Evolutionary conservation across 306 rosid genomes (phyloP).

Genomic region (Cucurbita argyrosperma): DNA sequence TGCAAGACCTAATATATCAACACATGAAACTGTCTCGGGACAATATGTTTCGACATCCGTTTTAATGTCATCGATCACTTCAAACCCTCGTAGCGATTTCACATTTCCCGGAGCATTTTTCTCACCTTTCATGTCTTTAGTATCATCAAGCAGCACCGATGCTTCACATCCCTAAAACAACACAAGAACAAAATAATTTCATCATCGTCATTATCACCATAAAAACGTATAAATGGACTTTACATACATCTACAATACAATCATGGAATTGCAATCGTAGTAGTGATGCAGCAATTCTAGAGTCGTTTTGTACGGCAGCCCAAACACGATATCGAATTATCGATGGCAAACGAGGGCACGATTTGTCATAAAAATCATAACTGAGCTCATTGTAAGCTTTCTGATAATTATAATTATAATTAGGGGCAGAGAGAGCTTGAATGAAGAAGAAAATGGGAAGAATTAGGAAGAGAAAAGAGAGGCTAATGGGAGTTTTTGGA

Average conservation of each 20-base stretch:
- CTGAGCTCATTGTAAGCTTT: conserved; percentile 14
- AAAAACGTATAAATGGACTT: not conserved
- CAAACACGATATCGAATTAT: conserved; percentile 28
- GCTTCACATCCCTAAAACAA: conserved; percentile 52
- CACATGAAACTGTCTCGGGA: conserved; percentile 57
- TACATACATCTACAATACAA: conserved; percentile 44
- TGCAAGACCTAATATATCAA: conserved; percentile 50
- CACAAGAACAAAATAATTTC: not conserved
- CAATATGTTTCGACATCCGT: conserved; percentile 32
- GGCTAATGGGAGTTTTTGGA: not conserved
- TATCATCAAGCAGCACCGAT: conserved; percentile 60
- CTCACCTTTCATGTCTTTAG: conserved; percentile 31
- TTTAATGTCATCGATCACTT: conserved; percentile 49
- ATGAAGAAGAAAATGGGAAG: not conserved
- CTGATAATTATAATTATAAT: not conserved
- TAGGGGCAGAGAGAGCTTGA: not conserved
- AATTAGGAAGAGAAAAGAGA: conserved; percentile 7
- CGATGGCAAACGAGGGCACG: conserved; percentile 34
- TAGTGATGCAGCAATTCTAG: conserved; percentile 58
- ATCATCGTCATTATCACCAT: not conserved
- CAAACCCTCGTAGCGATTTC: conserved; percentile 53
- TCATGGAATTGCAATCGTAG: conserved; percentile 72
- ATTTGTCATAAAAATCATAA: conserved; percentile 24
- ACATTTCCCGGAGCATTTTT: conserved; percentile 32
- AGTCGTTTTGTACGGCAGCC: conserved; percentile 35